Evolutionary conservation across 2,329 filamentous ascomycete genomes (phyloP).

Genomic region (Sporothrix protearum): DNA sequence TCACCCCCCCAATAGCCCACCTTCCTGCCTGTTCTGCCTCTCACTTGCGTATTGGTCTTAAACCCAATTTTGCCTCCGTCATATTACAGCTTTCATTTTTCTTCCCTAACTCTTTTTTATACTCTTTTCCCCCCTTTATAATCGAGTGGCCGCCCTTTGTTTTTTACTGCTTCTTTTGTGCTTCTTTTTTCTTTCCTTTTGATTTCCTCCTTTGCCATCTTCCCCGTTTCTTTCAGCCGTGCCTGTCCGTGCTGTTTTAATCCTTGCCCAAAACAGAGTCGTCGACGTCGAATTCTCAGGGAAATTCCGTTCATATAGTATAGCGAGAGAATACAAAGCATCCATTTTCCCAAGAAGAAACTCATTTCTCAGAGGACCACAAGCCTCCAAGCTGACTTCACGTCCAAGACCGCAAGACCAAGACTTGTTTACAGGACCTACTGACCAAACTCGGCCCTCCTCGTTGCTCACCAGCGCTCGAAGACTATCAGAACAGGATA

Average conservation of each 20-base stretch:
- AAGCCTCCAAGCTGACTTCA: conserved; percentile 10
- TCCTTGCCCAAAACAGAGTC: neutral
- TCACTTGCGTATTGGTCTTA: conserved; percentile 7
- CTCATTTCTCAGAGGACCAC: neutral
- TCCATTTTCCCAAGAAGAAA: conserved; percentile 13
- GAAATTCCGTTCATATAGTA: conserved; percentile 22
- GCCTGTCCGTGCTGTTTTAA: conserved; percentile 1
- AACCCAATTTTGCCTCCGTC: conserved; percentile 12
- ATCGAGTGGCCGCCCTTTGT: neutral
- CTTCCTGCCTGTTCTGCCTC: neutral
- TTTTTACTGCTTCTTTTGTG: conserved; percentile 4
- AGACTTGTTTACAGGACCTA: neutral
- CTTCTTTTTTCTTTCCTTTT: neutral
- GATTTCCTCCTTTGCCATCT: neutral
- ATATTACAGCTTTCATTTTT: neutral
- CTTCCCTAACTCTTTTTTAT: neutral
- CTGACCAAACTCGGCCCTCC: neutral
- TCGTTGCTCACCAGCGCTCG: neutral
- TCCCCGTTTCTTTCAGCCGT: neutral
- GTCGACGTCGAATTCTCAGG: neutral
- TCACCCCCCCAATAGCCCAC: conserved; percentile 10
- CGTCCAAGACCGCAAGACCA: neutral
- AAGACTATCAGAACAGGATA: neutral
- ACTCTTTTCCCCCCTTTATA: conserved; percentile 1
- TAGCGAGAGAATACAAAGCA: conserved; percentile 27